phyloP scores from a whole-genome alignment of 495 filamentous ascomycete genomes.

The Margaritispora aquatica region DNA sequence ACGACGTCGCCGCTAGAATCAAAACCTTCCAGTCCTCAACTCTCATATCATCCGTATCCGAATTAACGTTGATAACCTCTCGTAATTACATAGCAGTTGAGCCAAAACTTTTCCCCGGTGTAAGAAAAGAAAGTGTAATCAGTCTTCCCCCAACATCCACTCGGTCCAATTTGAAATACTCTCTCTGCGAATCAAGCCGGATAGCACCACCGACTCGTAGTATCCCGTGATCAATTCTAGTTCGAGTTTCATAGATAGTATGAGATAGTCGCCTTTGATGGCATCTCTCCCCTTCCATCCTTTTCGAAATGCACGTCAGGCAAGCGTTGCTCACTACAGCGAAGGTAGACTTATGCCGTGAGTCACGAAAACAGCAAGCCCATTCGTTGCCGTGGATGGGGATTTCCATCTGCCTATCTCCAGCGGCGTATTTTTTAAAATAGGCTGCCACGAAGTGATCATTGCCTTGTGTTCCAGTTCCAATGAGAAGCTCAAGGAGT shows the following conservation, averaged over 20 bases:
- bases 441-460: background rate
- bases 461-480: background rate
- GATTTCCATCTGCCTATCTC: background rate
- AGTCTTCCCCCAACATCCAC: background rate
- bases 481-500: background rate
- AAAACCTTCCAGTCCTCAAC: background rate
- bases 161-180: background rate
- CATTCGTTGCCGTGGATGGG: background rate
- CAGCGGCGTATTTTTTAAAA: background rate
- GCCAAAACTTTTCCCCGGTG: background rate
- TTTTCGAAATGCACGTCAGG: background rate
- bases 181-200: background rate
- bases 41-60: background rate
- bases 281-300: background rate
- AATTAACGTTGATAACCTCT: background rate
- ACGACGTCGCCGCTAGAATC: background rate
- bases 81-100: background rate
- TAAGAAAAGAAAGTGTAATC: background rate
- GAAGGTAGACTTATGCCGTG: background rate
- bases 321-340: background rate
- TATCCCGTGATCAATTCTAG: background rate
- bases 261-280: background rate
- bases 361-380: background rate
- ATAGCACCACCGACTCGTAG: background rate
- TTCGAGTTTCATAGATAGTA: background rate